Evolutionary conservation across 495 filamentous ascomycete genomes (phyloP), one percentile per base, ranked within the genome.

Genomic region (Aspergillus hancockii): DNA sequence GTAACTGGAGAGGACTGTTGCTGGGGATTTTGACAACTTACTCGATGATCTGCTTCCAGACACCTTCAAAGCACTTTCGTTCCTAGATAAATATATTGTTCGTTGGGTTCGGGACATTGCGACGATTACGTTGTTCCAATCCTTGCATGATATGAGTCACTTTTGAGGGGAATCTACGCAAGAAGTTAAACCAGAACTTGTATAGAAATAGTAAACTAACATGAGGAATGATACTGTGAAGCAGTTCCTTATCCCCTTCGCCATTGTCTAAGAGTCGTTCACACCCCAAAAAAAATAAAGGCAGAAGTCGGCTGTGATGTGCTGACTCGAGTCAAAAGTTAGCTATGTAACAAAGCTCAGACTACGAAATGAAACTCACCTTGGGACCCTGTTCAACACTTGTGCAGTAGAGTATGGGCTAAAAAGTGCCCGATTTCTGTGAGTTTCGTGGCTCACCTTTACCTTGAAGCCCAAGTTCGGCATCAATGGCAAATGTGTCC

Each of bases 81-180:
- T 72, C 69, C 32, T 63, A 40, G 18, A 60, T 58, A 18, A 70
- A 72, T 22, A 60, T 49, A 1, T 63, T 59, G 49, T 70, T 65
- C 1, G 63, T 49, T 4, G 69, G 69, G 8, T 72, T 65, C 0
- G 69, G 69, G 30, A n/a, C 65, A 68, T 32, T 72, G 69, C 8
- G 69, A 72, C 4, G 69, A 63, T 36, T 72, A 67, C 3, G 65
- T 70, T 34, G 69, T 72, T 36, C 69, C 69, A 10, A 67, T 72
- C 61, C 69, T 54, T 0, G 69, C 51, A 28, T 72, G 69, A 70
- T 67, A 46, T 72, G 67, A n/a, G 55, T 54, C 9, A 71, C 69
- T 67, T 71, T 22, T 12, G 14, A 1, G 13, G 12, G 28, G 28
- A 30, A 51, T 51, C 16, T 45, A 58, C 13, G 12, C n/a, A 22